phyloP scores from a whole-genome alignment of 805 yeast genomes.

The Myxozyma neotropica region DNA sequence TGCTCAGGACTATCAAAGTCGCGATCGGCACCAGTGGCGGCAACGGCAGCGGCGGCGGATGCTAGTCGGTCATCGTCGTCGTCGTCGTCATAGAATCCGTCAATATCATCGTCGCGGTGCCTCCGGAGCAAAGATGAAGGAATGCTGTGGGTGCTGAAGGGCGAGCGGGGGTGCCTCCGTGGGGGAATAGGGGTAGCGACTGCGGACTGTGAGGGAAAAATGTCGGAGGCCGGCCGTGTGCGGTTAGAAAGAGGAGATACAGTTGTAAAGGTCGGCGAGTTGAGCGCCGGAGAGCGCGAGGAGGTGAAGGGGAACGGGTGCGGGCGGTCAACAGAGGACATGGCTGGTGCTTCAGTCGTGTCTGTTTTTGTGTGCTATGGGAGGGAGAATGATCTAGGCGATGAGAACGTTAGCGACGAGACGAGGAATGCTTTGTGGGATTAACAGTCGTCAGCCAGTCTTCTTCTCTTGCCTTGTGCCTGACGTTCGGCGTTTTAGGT shows the following conservation, averaged over 20 bases:
- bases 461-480: too few species aligned
- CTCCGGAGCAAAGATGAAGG: not conserved
- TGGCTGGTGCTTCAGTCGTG: too few species aligned
- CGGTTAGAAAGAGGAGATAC: not conserved
- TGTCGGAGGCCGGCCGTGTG: slow-evolving; percentile 6
- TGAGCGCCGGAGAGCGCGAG: not conserved
- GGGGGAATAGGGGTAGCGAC: slow-evolving; percentile 31
- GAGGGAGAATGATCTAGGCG: too few species aligned
- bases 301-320: slow-evolving; percentile 1
- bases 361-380: not conserved
- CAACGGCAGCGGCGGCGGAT: slow-evolving; percentile 1
- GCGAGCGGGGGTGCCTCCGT: slow-evolving; percentile 17
- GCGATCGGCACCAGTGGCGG: not conserved
- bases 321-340: slow-evolving; percentile 4
- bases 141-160: slow-evolving; percentile 21
- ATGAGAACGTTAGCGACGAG: too few species aligned
- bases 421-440: too few species aligned
- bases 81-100: slow-evolving; percentile 6
- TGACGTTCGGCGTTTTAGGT: too few species aligned
- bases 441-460: too few species aligned
- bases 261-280: too few species aligned
- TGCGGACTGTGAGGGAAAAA: not conserved
- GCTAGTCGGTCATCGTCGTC: not conserved
- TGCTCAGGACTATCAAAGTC: slow-evolving; percentile 4
- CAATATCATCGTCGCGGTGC: slow-evolving; percentile 7